phyloP scores from a whole-genome alignment of 306 rosid genomes.

The Prinsepia uniflora region DNA sequence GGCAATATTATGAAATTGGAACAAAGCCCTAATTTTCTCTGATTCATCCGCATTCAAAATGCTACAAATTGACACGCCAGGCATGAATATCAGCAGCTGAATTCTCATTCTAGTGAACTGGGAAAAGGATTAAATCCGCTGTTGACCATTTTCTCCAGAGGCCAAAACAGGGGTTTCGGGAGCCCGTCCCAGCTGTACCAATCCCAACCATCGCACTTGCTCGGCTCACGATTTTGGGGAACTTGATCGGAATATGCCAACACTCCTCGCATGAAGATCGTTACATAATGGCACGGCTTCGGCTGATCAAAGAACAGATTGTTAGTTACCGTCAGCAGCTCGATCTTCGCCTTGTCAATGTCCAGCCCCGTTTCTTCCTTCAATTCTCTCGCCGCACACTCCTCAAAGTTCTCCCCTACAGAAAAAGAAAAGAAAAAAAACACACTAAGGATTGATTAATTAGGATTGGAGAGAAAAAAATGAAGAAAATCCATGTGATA shows the following conservation, averaged over 20 bases:
- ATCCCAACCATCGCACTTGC: conserved; percentile 73
- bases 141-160: conserved; percentile 47
- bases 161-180: conserved; percentile 60
- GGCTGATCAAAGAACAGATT: conserved; percentile 40
- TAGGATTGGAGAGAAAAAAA: background rate
- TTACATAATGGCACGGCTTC: conserved; percentile 50
- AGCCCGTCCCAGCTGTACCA: conserved; percentile 60
- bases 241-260: conserved; percentile 31
- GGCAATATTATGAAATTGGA: no score
- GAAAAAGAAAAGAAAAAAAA: no score
- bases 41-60: background rate
- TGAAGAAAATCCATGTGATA: background rate
- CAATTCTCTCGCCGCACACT: conserved; percentile 60
- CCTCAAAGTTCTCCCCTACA: conserved; percentile 68
- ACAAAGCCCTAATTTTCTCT: background rate
- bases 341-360: conserved; percentile 22
- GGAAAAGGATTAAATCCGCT: conserved; percentile 52
- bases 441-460: background rate
- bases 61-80: background rate
- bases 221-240: conserved; percentile 49
- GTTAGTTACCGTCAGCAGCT: conserved; percentile 54
- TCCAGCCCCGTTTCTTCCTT: conserved; percentile 71
- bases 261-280: conserved; percentile 40
- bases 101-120: background rate
- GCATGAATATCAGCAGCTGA: background rate